Percentiles rank a stretch among this genome's conserved stretches.
These are phyloP conservation scores for Mariannaea sp. DNA, from an alignment of 2,329 filamentous ascomycete genomes.

Conservation along the genomic window DNA sequence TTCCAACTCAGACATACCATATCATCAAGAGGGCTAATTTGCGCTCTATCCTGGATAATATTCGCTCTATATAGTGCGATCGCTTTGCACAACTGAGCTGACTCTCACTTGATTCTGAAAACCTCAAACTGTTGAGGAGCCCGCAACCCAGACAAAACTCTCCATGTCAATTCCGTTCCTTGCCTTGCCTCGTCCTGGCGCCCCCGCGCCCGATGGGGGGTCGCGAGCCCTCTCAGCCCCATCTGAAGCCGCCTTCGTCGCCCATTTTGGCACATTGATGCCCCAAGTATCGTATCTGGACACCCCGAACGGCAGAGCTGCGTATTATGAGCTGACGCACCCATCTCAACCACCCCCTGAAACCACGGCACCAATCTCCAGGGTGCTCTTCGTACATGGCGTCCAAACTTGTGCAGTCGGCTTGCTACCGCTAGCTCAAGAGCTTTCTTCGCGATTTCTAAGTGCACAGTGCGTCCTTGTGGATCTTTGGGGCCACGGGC, in stretches of 20 bases:
- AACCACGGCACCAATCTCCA: conserved; percentile 9
- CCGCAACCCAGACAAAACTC: no score
- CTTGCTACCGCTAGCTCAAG: conserved; percentile 47
- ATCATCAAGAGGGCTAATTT: no score
- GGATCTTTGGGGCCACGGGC: conserved; percentile 59
- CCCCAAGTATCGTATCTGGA: conserved; percentile 44
- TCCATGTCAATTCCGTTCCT: background rate
- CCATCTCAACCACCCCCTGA: background rate
- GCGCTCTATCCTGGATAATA: no score
- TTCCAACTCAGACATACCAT: no score
- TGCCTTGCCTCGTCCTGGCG: background rate
- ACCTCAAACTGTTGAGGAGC: no score
- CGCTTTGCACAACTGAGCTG: no score
- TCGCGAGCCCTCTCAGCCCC: conserved; percentile 42
- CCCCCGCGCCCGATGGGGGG: background rate
- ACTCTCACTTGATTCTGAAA: no score
- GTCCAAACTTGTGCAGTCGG: conserved; percentile 57
- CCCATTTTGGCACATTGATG: conserved; percentile 45
- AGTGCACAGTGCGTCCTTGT: conserved; percentile 48
- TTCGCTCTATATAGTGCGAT: no score
- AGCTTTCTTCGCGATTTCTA: conserved; percentile 44
- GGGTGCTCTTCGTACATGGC: conserved; percentile 55
- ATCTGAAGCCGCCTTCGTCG: conserved; percentile 43
- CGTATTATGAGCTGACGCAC: conserved; percentile 46
- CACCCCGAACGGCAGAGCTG: conserved; percentile 42